phyloP scores from a whole-genome alignment of 179 eudicot species.

The Beta macrorhiza region DNA sequence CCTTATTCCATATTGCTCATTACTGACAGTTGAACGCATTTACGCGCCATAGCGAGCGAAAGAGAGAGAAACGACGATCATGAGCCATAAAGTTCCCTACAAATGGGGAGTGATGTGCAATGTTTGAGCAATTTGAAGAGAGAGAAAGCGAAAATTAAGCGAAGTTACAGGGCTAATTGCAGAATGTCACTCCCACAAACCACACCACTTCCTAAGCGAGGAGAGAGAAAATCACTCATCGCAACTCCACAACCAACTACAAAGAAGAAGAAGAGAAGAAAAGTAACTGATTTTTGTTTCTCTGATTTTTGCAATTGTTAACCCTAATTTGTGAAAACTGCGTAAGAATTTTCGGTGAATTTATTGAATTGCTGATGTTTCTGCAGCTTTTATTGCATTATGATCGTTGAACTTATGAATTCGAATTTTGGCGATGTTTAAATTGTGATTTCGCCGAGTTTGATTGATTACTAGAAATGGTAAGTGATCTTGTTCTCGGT shows the following conservation, averaged over 20 bases:
- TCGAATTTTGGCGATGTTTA: background rate
- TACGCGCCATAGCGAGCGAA: slow-evolving; percentile 23
- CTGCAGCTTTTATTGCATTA: background rate
- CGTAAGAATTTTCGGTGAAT: background rate
- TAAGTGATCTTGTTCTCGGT: background rate
- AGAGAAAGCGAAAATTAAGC: slow-evolving; percentile 10
- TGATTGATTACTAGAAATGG: background rate
- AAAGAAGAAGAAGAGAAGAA: background rate
- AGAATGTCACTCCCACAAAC: slow-evolving; percentile 33
- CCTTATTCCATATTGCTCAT: too few species aligned
- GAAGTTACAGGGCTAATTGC: slow-evolving; percentile 27
- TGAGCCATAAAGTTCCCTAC: slow-evolving; percentile 19
- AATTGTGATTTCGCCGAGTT: background rate
- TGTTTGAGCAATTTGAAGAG: background rate
- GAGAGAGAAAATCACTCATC: slow-evolving; percentile 30
- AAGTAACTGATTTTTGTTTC: background rate
- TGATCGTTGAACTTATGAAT: background rate
- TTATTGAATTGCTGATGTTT: background rate
- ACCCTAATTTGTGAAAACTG: slow-evolving; percentile 4
- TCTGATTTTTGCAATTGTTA: background rate
- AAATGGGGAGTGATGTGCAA: slow-evolving; percentile 2
- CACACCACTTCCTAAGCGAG: slow-evolving; percentile 5
- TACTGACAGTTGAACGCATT: background rate
- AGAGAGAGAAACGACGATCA: slow-evolving; percentile 1
- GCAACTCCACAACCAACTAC: background rate